phyloP scores from a whole-genome alignment of 2,329 filamentous ascomycete species.

The Calonectria naviculata region DNA sequence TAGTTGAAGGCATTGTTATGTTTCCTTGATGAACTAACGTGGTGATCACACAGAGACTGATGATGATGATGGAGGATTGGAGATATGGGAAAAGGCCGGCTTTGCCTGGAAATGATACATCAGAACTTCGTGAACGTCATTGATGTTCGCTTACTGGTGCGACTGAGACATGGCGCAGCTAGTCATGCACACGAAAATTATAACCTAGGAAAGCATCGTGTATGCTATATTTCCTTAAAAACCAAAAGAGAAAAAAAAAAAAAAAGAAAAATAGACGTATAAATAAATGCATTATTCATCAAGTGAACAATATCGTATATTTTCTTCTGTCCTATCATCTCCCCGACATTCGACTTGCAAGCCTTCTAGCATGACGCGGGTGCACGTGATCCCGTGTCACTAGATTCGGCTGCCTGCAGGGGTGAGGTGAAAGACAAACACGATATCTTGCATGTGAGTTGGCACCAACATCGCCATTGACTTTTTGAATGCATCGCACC shows the following conservation, averaged over 20 bases:
- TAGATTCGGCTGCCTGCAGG: constrained; percentile 26
- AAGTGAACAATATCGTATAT: background rate
- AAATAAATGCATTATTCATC: background rate
- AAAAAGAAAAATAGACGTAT: background rate
- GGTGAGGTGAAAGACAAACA: constrained; percentile 24
- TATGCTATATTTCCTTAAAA: background rate
- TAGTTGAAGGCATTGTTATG: constrained; percentile 8
- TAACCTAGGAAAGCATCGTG: no score
- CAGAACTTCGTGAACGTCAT: constrained; percentile 31
- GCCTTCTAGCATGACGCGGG: constrained; percentile 21
- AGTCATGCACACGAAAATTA: background rate
- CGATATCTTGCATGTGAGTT: constrained; percentile 7
- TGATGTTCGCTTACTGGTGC: constrained; percentile 7
- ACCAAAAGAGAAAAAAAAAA: background rate
- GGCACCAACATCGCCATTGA: constrained; percentile 10
- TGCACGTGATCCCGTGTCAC: constrained; percentile 43
- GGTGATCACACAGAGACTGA: background rate
- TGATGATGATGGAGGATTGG: background rate
- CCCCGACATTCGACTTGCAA: background rate
- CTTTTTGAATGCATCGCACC: constrained; percentile 8
- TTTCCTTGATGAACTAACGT: background rate
- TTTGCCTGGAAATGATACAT: background rate
- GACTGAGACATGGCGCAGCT: background rate
- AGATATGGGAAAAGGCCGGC: background rate
- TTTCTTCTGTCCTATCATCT: background rate